Percentiles rank a stretch among this genome's conserved stretches.
Conservation (phyloP, 352 stramenopile species). For the Phytophthora sp. region DNA sequence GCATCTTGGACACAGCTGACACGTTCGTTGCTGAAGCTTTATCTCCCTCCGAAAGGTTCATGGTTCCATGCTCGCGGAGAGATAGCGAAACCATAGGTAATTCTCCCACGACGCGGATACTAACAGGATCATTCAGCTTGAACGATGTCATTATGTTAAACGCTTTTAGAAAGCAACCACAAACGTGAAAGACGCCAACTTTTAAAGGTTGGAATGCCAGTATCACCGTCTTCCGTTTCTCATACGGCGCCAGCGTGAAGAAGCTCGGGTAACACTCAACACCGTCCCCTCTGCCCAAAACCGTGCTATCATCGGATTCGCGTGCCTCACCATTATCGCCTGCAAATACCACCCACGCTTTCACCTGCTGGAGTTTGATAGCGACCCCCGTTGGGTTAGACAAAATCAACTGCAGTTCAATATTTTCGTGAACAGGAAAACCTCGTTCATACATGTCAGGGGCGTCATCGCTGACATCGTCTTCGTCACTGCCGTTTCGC, state of each 20-base stretch:
- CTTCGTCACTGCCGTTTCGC: conserved; percentile 6
- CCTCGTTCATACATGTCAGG: conserved; percentile 39
- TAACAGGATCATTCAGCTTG: conserved; percentile 26
- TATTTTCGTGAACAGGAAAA: conserved; percentile 61
- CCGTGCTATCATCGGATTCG: background rate
- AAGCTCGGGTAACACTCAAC: conserved; percentile 70
- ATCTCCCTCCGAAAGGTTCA: conserved; percentile 16
- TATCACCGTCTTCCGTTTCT: conserved; percentile 52
- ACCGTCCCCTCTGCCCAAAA: background rate
- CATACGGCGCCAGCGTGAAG: conserved; percentile 56
- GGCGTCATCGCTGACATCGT: conserved; percentile 20
- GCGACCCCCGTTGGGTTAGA: conserved; percentile 75
- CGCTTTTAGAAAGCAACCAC: conserved; percentile 66
- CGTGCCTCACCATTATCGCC: conserved; percentile 4
- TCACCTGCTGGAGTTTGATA: conserved; percentile 68
- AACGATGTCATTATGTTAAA: conserved; percentile 73
- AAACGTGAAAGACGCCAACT: conserved; percentile 47
- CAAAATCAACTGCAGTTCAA: conserved; percentile 63
- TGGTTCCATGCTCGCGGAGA: conserved; percentile 48
- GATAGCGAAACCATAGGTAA: conserved; percentile 56
- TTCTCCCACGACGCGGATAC: conserved; percentile 49
- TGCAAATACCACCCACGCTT: conserved; percentile 48
- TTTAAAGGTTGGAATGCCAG: conserved; percentile 54
- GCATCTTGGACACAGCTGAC: conserved; percentile 16
- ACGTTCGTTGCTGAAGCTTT: background rate